Base-by-base conservation (phyloP, 106 monocot genomes). In the Gastrodia elata region DNA sequence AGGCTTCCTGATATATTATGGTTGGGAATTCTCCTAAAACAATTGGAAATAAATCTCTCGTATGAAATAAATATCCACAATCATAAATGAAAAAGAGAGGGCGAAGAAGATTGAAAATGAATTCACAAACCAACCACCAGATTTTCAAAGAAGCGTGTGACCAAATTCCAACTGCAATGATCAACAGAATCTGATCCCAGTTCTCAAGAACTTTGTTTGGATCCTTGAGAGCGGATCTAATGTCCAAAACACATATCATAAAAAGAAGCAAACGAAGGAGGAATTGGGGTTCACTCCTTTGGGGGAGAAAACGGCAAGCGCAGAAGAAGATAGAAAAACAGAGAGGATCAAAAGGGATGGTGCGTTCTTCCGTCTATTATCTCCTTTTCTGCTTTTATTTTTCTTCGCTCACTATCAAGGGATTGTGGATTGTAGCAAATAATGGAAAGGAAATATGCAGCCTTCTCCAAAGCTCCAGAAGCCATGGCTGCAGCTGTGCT, bases 121-220 rank as follows among this genome's bases (percentile, higher is more conserved):
- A 70, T 83, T 85, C 75, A 94, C 94, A 94, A 49, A 36, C 81
- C 77, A 44, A 68, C 83, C 67, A 94, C 94, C 0, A 85, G 39
- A 44, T 81, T 87, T 58, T 89, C 81, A 42, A 76, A 40, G 5
- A 91, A 94, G 71, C 94, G 91, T 15, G 89, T 78, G 64, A 94
- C 80, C 88, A 81, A 87, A 43, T 86, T 57, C 94, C 94, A 94
- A 81, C 84, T 91, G 82, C 94, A 94, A 40, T 91, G 94, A 78
- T 94, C 94, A 40, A 91, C 94, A 49, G 91, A 86, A 74, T 91
- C 76, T 71, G 39, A 78, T 94, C 94, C 94, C 94, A 94, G 64
- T 86, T 91, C 58, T 89, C 71, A 58, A 94, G 71, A 68, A 76
- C 88, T 72, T 76, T 74, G 58, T 83, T 81, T 39, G 94, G 91